Conservation (phyloP, 805 yeast species). For the Candida parachauliodes region DNA sequence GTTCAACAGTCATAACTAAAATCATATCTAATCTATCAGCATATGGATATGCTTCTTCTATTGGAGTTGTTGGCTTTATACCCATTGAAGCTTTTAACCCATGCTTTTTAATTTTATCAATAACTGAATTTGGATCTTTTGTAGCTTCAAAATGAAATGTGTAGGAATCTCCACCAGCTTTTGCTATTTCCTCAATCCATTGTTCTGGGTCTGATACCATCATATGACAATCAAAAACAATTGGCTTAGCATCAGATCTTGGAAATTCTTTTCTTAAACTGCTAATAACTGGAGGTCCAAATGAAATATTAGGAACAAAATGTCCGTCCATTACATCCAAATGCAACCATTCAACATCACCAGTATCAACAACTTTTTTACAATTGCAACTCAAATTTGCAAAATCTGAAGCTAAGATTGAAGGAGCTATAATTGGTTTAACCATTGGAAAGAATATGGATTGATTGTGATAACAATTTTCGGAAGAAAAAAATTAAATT, state of each 20-base stretch:
- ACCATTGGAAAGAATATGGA: slow-evolving; percentile 37
- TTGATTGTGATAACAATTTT: background rate
- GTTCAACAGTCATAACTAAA: slow-evolving; percentile 97
- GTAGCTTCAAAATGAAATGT: slow-evolving; percentile 96
- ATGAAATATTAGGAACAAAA: slow-evolving; percentile 92
- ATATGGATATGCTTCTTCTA: slow-evolving; percentile 72
- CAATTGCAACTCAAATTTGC: slow-evolving; percentile 87
- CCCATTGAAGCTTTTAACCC: slow-evolving; percentile 97
- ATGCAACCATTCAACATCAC: slow-evolving; percentile 91
- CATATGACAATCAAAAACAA: slow-evolving; percentile 93
- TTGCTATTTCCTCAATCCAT: slow-evolving; percentile 91
- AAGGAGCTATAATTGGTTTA: slow-evolving; percentile 86
- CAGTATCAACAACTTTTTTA: slow-evolving; percentile 68
- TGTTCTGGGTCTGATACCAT: slow-evolving; percentile 91
- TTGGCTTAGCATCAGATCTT: slow-evolving; percentile 46
- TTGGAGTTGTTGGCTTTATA: slow-evolving; percentile 88
- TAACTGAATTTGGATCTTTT: slow-evolving; percentile 67
- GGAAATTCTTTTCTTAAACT: slow-evolving; percentile 78
- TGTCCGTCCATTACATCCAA: slow-evolving; percentile 99
- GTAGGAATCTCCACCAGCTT: slow-evolving; percentile 93
- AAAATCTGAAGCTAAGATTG: slow-evolving; percentile 89
- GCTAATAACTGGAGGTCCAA: slow-evolving; percentile 87
- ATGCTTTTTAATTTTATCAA: slow-evolving; percentile 66
- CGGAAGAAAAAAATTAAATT: background rate
- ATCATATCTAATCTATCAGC: slow-evolving; percentile 86